Base-by-base conservation (phyloP, 352 stramenopile genomes). In the Phytophthora vignae region DNA sequence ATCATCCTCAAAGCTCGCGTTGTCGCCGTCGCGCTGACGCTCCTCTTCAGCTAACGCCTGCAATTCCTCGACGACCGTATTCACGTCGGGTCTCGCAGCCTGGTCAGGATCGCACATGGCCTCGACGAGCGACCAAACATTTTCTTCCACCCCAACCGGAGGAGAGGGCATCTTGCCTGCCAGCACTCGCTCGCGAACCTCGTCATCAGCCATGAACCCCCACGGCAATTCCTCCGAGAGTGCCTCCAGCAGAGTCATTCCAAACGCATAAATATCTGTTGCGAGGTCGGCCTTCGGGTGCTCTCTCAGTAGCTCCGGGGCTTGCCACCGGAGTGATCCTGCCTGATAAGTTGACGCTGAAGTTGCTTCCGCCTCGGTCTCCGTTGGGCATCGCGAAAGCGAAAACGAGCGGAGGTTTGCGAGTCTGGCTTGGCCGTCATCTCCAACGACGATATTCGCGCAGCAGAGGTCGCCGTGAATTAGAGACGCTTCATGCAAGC, bases 211-310 rank as follows among this genome's bases (percentile, higher is more conserved):
- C 25, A 85, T 52, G 59, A 87, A 85, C 0, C 84, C 84, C 79
- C 79, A 92, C 1, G 86, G 86, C n/a, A 91, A 53, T 25, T 92
- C 84, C 15, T 84, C 80, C 4, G 79, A 78, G 9, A 90, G 33
- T 0, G 84, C 86, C 62, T 94, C 86, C 40, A 91, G 21, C 14
- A 91, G 58, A 17, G 79, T 90, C 80, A 94, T 88, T 31, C 81
- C 86, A 56, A 94, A 81, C 7, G 83, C 76, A 60, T 90, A 94
- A 22, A 94, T 77, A 50, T 94, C 86, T 10, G 76, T 77, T 1
- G 81, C 78, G 15, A 82, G 59, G 11, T 74, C 65, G 15, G 40
- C 67, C 38, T 69, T 68, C 10, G 48, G 36, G 12, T 71, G n/a
- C 0, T 46, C 50, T 59, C 54, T 62, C 7, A 88, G 68, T 25